Evolutionary conservation across 371 early-diverging fungal species (phyloP).

Genomic region (Phascolomyces articulosus): DNA sequence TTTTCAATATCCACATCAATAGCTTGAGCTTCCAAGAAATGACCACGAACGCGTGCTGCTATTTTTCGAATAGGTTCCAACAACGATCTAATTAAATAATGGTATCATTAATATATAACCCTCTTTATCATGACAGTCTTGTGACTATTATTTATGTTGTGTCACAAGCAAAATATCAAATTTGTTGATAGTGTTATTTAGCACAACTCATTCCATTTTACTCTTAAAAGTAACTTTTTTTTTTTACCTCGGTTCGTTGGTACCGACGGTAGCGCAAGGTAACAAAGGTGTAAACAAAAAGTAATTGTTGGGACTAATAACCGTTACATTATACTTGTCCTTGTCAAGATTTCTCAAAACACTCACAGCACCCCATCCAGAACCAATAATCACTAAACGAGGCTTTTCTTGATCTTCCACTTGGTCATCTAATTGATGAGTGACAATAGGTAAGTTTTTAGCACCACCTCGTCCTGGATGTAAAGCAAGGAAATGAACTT

Average conservation of each 20-base stretch:
- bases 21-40: slow-evolving; percentile 64
- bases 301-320: slow-evolving; percentile 75
- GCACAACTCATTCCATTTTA: no score
- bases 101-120: no score
- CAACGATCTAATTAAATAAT: slow-evolving; percentile 61
- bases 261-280: slow-evolving; percentile 82
- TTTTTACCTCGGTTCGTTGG: slow-evolving; percentile 60
- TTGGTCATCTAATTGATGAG: slow-evolving; percentile 33
- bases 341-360: slow-evolving; percentile 66
- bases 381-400: slow-evolving; percentile 76
- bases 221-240: no score
- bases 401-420: slow-evolving; percentile 43
- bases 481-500: slow-evolving; percentile 34
- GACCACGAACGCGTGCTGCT: slow-evolving; percentile 45
- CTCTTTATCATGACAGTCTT: no score
- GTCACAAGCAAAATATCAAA: not conserved
- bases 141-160: no score
- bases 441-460: slow-evolving; percentile 35
- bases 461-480: slow-evolving; percentile 40
- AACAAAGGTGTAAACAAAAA: slow-evolving; percentile 89
- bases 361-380: slow-evolving; percentile 77
- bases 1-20: slow-evolving; percentile 71
- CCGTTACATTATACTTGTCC: slow-evolving; percentile 74
- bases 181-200: no score
- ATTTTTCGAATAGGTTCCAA: slow-evolving; percentile 80